phyloP scores from a whole-genome alignment of 2,329 filamentous ascomycete species.

The Calonectria leucothoes region DNA sequence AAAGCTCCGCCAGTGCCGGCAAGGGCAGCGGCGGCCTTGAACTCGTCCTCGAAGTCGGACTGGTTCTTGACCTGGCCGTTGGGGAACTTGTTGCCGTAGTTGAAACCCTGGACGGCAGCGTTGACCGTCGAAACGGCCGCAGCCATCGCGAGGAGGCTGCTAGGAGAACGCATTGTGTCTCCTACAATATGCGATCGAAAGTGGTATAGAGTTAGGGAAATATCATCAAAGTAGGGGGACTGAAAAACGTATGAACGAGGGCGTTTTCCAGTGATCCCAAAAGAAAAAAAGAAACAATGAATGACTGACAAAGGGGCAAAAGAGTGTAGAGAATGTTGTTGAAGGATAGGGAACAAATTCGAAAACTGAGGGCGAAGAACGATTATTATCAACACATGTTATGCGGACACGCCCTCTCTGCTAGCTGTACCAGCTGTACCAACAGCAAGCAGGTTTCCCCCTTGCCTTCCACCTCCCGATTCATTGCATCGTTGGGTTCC shows the following conservation, averaged over 20 bases:
- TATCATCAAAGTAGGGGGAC: neutral
- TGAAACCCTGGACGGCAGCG: conserved; percentile 73
- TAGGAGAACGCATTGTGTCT: conserved; percentile 46
- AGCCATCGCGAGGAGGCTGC: conserved; percentile 48
- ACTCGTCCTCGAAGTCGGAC: conserved; percentile 76
- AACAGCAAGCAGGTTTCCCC: neutral
- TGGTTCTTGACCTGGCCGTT: conserved; percentile 70
- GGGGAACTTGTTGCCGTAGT: conserved; percentile 74
- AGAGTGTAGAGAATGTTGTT: neutral
- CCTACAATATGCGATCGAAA: neutral
- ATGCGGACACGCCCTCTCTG: conserved; percentile 29
- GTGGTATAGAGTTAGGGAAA: neutral
- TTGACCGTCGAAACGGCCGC: conserved; percentile 48
- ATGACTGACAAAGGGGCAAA: neutral
- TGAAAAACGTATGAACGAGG: conserved; percentile 27
- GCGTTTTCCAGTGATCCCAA: conserved; percentile 18
- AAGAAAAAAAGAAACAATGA: conserved; percentile 6
- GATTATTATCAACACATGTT: conserved; percentile 26
- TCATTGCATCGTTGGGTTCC: neutral
- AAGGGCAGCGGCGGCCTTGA: conserved; percentile 73
- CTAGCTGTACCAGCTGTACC: conserved; percentile 17
- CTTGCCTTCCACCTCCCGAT: neutral
- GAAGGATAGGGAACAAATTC: neutral
- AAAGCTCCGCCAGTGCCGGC: conserved; percentile 71
- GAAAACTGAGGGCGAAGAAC: conserved; percentile 17